Evolutionary conservation across 345 rosid genomes (phyloP), one percentile per base, ranked within the genome.

Genomic region (Sonneratia caseolaris): DNA sequence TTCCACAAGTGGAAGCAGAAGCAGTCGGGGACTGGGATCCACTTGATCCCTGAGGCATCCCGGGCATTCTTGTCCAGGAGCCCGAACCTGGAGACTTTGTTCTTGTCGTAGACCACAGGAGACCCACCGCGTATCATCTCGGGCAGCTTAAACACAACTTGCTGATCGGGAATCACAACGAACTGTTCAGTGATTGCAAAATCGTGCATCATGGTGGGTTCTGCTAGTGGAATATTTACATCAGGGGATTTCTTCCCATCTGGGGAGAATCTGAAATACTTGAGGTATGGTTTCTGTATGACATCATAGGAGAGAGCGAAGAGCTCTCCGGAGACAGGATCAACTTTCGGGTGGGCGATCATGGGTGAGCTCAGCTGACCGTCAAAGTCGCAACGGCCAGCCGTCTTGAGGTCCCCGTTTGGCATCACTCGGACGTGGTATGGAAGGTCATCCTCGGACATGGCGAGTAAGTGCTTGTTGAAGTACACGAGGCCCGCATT

Each of bases 1-100:
- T 64, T 64, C 67, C 67, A 64, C 18, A 64, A 37, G 32, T 64
- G 67, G 67, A 64, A 64, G 40, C 67, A 64, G 67, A 64, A 64
- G 40, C 67, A 64, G 67, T 64, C 67, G 15, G 67, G 67, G 5
- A 64, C 67, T 7, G 36, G 38, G 19, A 64, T 24, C 67, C 67
- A 64, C 38, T 27, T 22, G 24, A 64, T 64, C 37, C 67, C 38
- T 0, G 37, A 27, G 38, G 67, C 67, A 27, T 64, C 67, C 16
- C 18, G 38, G 18, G 67, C 67, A 27, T 64, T 37, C 38, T 35
- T 64, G 14, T 64, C 67, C 38, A 64, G 32, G 38, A 64, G 15
- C 16, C 67, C 67, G 67, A 64, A 64, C 67, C 67, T 10, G 32
- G 38, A 13, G 19, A 64, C 18, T 27, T 64, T 64, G 21, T 35